Base-by-base conservation (phyloP, 768 basidiomycete species). In the Boletus tomentosulus region DNA sequence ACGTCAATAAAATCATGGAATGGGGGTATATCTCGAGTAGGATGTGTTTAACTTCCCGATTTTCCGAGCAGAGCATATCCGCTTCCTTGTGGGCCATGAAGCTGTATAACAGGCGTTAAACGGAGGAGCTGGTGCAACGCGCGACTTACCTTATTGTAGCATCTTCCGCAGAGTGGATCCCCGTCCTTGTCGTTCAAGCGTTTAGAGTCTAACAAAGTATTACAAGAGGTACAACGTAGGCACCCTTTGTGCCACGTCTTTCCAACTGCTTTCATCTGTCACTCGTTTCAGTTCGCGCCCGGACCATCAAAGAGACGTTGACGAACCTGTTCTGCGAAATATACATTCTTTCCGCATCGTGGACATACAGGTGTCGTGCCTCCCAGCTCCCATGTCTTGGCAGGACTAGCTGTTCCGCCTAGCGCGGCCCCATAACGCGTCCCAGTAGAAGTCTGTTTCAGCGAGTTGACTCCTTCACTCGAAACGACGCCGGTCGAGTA, bases 201-300 rank as follows among this genome's bases (percentile, higher is more conserved):
- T 44, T 74, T 84, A 31, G 89, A 87, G 62, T 91, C 89, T n/a
- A 92, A 72, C 7, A 74, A 62, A 0, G 83, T 82, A 51, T 74
- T 78, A 62, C 89, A 92, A 59, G 85, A 85, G 9, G 78, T 76
- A 64, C 89, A 92, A n/a, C 89, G 75, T 59, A 92, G 68, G 62
- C 90, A 92, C 15, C 71, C 73, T 62, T 88, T 89, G 59, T 92
- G 90, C 70, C 76, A 92, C 15, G 85, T 87, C 74, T 89, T 87
- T 8, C 87, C 87, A 13, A 88, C 78, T 1, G 89, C 89, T 68
- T 88, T 89, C 54, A 88, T 82, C 89, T 89, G 57, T 43, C 16
- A 42, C 51, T 15, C 4, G 31, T 10, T 31, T 66, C 28, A 62
- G 48, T 48, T 42, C 24, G n/a, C 19, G 43, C 25, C 19, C 5